Conservation (phyloP, 306 rosid species). For the Adenanthera pavonina region DNA sequence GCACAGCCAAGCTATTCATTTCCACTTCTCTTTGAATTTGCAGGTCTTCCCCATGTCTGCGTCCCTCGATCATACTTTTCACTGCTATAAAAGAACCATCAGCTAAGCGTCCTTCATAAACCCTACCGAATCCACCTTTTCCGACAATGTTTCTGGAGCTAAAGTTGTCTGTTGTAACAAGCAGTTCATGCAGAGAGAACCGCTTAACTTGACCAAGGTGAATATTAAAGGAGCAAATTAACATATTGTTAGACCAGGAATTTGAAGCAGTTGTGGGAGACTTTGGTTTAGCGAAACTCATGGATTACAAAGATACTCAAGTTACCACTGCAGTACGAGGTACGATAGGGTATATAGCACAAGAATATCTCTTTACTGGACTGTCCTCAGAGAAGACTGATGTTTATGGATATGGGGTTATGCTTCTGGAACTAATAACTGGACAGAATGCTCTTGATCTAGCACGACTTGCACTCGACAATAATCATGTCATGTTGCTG, state of each 20-base stretch:
- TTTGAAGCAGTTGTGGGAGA: background rate
- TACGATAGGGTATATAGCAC: background rate
- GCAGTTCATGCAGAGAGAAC: background rate
- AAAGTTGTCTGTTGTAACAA: background rate
- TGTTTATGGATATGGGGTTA: background rate
- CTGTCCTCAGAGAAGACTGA: background rate
- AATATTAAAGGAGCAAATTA: background rate
- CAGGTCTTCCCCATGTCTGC: background rate
- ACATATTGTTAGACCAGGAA: background rate
- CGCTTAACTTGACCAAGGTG: background rate
- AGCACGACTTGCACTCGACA: background rate
- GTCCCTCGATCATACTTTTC: background rate
- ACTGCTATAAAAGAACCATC: background rate
- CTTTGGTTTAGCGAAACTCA: background rate
- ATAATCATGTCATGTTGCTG: slow-evolving; percentile 11
- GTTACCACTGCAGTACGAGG: background rate
- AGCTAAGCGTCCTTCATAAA: background rate
- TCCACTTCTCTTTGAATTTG: slow-evolving; percentile 1
- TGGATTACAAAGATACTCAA: background rate
- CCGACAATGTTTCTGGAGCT: background rate
- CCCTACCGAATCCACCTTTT: background rate
- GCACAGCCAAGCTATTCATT: background rate
- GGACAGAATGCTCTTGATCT: background rate
- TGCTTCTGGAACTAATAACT: slow-evolving; percentile 1
- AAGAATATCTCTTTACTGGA: background rate